Evolutionary conservation across 345 rosid species (phyloP), one percentile per base, ranked within the genome.

Genomic region (Erodium maritimum): DNA sequence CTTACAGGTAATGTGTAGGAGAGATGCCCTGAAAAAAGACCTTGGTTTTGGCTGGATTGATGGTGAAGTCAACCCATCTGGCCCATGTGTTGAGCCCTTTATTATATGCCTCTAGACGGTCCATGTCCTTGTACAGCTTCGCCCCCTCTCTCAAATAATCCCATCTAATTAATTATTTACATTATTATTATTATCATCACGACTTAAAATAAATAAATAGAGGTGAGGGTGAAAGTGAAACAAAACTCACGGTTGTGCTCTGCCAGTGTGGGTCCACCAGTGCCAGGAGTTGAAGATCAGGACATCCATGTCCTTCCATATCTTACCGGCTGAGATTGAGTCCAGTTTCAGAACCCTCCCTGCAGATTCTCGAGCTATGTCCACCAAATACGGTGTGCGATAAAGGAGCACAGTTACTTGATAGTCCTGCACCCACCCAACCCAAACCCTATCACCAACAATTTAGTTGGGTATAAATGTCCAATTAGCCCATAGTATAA

Each of bases 11-110:
- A 66, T 88, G 97, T 50, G 96, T 91, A 19, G 97, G 96, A 57
- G 97, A 91, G 63, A 91, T 86, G 66, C 90, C 96, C 68, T 91
- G 97, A 81, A 86, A 91, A 81, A 88, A 84, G 65, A 88, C 96
- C 67, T 69, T 64, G 60, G 97, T 91, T 66, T 65, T 69, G 0
- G 85, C 45, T 45, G 82, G 59, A 69, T 88, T 79, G 19, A 91
- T 80, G 60, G 82, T 79, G 48, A n/a, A 71, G 63, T 91, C 95
- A 60, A 84, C 86, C 97, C 97, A 91, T 34, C 60, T 79, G 50
- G 72, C 83, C 97, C 97, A 91, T 37, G 96, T 91, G 12, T 74
- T 68, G 60, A 91, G 62, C 20, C 90, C 97, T 82, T 79, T 82
- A 19, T 60, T 65, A 65, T 66, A 91, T 50, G 97, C 97, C n/a